Percentiles rank a stretch among this genome's conserved stretches.
Evolutionary conservation across 352 stramenopile species (phyloP).

Genomic region (Phytophthora fragariae): DNA sequence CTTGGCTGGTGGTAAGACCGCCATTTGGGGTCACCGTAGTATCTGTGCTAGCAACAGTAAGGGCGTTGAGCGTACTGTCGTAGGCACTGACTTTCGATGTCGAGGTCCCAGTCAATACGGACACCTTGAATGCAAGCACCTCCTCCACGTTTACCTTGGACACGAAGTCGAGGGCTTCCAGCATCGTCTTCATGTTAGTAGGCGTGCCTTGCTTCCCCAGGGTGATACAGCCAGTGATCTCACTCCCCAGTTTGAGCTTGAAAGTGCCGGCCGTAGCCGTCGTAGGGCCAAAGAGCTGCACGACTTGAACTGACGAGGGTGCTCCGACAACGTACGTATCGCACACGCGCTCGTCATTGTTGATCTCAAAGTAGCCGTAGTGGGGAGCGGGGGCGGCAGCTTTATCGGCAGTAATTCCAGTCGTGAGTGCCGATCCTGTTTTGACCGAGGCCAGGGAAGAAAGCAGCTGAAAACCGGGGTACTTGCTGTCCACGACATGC

Average conservation of each 20-base stretch:
- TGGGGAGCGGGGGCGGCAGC: constrained; percentile 42
- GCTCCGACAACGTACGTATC: constrained; percentile 74
- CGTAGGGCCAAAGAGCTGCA: constrained; percentile 74
- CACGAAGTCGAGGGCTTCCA: constrained; percentile 58
- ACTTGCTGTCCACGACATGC: constrained; percentile 37
- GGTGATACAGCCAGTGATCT: constrained; percentile 64
- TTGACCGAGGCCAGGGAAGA: constrained; percentile 64
- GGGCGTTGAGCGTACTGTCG: constrained; percentile 16
- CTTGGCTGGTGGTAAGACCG: constrained; percentile 48
- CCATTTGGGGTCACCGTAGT: background rate
- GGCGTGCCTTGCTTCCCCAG: constrained; percentile 37
- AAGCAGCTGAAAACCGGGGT: constrained; percentile 60
- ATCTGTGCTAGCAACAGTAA: constrained; percentile 51
- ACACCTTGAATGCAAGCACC: constrained; percentile 67
- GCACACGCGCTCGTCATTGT: constrained; percentile 55
- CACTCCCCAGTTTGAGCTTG: constrained; percentile 57
- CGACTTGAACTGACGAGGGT: constrained; percentile 66
- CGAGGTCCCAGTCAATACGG: constrained; percentile 48
- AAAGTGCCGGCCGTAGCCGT: constrained; percentile 67
- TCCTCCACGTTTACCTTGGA: constrained; percentile 60
- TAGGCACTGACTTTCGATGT: constrained; percentile 58
- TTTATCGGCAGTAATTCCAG: constrained; percentile 36
- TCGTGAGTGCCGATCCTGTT: constrained; percentile 26
- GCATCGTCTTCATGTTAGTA: constrained; percentile 44
- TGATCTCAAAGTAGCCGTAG: constrained; percentile 67